Percentiles rank a stretch among this genome's conserved stretches.
phyloP scores from a whole-genome alignment of 192 early-diverging fungal species.

The Umbelopsis isabellina region DNA sequence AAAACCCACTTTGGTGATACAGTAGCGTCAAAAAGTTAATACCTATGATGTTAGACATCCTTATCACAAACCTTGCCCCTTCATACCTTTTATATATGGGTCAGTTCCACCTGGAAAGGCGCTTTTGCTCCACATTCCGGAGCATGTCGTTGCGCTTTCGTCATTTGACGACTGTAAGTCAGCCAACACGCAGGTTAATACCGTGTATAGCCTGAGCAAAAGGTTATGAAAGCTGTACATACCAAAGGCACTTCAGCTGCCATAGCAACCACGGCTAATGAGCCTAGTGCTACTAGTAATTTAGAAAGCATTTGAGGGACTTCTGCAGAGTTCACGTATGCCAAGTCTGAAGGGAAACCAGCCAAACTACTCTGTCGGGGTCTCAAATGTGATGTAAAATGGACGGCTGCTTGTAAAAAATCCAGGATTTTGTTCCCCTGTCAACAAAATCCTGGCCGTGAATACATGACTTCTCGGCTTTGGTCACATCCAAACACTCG shows the following conservation, averaged over 20 bases:
- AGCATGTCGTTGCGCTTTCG: slow-evolving; percentile 34
- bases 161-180: slow-evolving; percentile 32
- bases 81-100: slow-evolving; percentile 42
- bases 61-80: neutral
- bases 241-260: slow-evolving; percentile 12
- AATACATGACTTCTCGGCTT: slow-evolving; percentile 23
- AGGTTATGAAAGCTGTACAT: neutral
- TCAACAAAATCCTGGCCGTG: neutral
- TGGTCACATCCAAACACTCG: slow-evolving; percentile 29
- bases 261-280: neutral
- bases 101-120: slow-evolving; percentile 42
- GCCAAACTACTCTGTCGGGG: neutral
- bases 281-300: slow-evolving; percentile 4
- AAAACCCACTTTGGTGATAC: slow-evolving; percentile 32
- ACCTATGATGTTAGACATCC: neutral
- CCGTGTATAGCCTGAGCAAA: too few species aligned
- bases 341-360: neutral
- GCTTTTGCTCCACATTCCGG: slow-evolving; percentile 38
- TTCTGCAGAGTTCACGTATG: neutral
- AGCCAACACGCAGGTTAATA: neutral
- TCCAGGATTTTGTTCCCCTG: neutral
- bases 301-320: neutral
- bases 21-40: neutral
- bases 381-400: neutral
- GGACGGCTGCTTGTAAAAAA: too few species aligned